Evolutionary conservation across 805 yeast genomes (phyloP).

Genomic region (Pichia thaimueangensis): DNA sequence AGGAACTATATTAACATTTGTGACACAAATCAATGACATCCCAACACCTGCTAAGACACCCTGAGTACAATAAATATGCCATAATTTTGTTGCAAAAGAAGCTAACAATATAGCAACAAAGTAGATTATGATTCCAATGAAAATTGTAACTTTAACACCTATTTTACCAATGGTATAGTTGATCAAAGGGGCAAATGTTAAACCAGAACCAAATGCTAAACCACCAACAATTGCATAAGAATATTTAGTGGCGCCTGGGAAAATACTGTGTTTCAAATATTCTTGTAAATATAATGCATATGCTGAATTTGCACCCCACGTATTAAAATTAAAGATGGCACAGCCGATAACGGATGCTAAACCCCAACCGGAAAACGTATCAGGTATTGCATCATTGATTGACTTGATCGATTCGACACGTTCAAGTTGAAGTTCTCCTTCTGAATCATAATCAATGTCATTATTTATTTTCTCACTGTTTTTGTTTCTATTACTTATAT

Average conservation of each 20-base stretch:
- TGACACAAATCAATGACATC: slow-evolving; percentile 49
- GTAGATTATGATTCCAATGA: slow-evolving; percentile 44
- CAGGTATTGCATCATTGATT: slow-evolving; percentile 35
- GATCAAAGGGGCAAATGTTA: slow-evolving; percentile 43
- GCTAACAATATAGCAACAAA: slow-evolving; percentile 55
- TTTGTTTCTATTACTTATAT: too few relatives aligned
- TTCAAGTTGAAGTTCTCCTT: slow-evolving; percentile 1
- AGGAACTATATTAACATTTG: slow-evolving; percentile 55
- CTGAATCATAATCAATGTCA: not conserved
- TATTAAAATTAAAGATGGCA: slow-evolving; percentile 44
- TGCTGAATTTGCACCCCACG: slow-evolving; percentile 72
- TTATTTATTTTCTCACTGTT: not conserved
- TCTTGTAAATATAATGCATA: slow-evolving; percentile 58
- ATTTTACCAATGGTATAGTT: slow-evolving; percentile 37
- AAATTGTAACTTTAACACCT: slow-evolving; percentile 36
- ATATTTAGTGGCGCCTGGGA: slow-evolving; percentile 47
- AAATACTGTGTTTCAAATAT: slow-evolving; percentile 45
- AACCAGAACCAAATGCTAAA: slow-evolving; percentile 50
- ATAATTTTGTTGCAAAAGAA: slow-evolving; percentile 47
- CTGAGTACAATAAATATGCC: slow-evolving; percentile 66
- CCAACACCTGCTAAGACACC: slow-evolving; percentile 60
- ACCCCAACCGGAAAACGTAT: slow-evolving; percentile 69
- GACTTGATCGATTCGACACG: slow-evolving; percentile 8
- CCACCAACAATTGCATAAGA: slow-evolving; percentile 70
- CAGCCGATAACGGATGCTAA: slow-evolving; percentile 40